Conservation (phyloP, 495 filamentous ascomycete species). For the Hamigera avellanea region DNA sequence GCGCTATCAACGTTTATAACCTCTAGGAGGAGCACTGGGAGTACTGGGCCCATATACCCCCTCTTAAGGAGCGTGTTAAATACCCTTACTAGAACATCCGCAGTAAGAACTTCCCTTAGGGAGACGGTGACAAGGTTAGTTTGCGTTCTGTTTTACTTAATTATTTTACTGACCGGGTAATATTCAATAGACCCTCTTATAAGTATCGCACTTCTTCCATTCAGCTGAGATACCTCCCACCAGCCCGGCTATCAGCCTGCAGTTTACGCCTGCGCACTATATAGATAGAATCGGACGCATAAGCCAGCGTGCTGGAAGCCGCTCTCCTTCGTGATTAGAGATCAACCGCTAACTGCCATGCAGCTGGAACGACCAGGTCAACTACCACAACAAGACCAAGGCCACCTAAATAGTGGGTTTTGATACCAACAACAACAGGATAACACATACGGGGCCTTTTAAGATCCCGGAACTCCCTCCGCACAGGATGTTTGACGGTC, state of each 20-base stretch:
- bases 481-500: constrained; percentile 1
- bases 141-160: not conserved
- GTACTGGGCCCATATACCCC: constrained; percentile 76
- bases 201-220: constrained; percentile 24
- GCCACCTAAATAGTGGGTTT: constrained; percentile 32
- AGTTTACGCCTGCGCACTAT: too few species aligned
- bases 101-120: constrained; percentile 81
- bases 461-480: constrained; percentile 1
- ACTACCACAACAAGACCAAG: constrained; percentile 94
- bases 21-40: constrained; percentile 95
- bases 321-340: too few species aligned
- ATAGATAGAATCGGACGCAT: too few species aligned
- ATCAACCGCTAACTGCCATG: constrained; percentile 1
- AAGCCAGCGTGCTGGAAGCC: too few species aligned
- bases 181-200: constrained; percentile 48
- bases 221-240: not conserved
- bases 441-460: constrained; percentile 10
- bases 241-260: too few species aligned
- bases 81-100: constrained; percentile 94
- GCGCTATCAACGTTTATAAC: constrained; percentile 67
- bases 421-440: constrained; percentile 6
- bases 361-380: constrained; percentile 90
- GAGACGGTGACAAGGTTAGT: constrained; percentile 82
- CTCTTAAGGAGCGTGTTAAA: constrained; percentile 76
- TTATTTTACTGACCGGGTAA: constrained; percentile 18